Percentiles rank a stretch among this genome's conserved stretches.
Conservation (phyloP, 179 eudicot genomes). For the Monotropa hypopitys region DNA sequence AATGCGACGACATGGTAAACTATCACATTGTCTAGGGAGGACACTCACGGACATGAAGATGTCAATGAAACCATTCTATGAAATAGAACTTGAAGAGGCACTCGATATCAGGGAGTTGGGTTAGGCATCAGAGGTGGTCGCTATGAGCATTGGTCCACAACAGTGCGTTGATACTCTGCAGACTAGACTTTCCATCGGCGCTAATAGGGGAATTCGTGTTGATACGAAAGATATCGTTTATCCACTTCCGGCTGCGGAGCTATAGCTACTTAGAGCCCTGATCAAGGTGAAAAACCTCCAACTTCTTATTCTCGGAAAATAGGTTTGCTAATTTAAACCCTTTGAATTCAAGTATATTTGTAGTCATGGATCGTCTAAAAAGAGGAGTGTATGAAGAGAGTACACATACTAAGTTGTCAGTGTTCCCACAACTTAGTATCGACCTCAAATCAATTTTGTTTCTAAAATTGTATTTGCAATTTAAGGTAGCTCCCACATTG, state of each 20-base stretch:
- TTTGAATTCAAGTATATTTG: background rate
- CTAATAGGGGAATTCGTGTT: slow-evolving; percentile 85
- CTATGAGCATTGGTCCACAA: slow-evolving; percentile 67
- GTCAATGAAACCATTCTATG: slow-evolving; percentile 98
- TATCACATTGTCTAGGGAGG: no score
- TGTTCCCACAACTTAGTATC: background rate
- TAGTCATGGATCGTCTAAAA: background rate
- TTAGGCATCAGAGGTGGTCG: slow-evolving; percentile 73
- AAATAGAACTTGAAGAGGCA: slow-evolving; percentile 87
- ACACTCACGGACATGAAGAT: slow-evolving; percentile 72
- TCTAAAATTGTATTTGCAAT: background rate
- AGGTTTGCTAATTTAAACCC: slow-evolving; percentile 29
- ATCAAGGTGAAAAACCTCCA: slow-evolving; percentile 64
- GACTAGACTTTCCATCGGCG: slow-evolving; percentile 96
- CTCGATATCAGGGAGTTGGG: slow-evolving; percentile 60
- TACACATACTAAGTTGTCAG: background rate
- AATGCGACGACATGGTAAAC: no score
- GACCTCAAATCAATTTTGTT: background rate
- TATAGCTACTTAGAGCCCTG: slow-evolving; percentile 67
- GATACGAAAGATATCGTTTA: slow-evolving; percentile 27
- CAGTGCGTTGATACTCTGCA: slow-evolving; percentile 82
- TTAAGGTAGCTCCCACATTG: background rate
- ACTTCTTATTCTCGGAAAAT: slow-evolving; percentile 70
- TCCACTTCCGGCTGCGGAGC: slow-evolving; percentile 71
- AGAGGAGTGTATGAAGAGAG: background rate